phyloP scores from a whole-genome alignment of 1,139 yeast genomes.

The Trichomonascaceae sp. region DNA sequence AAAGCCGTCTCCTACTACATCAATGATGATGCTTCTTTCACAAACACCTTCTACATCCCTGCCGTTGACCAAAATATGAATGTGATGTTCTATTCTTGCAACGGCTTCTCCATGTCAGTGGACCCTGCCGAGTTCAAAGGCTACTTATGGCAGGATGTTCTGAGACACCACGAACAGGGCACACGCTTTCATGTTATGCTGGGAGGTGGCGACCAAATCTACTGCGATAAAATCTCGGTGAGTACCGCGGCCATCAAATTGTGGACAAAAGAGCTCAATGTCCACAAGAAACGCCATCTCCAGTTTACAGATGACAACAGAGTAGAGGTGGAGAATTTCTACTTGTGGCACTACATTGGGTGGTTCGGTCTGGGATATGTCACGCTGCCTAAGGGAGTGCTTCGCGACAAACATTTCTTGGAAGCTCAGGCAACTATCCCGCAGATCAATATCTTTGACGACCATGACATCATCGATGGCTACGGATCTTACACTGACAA shows the following conservation, averaged over 20 bases:
- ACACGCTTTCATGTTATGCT: slow-evolving; percentile 71
- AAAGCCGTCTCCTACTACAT: not conserved
- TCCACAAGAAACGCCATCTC: slow-evolving; percentile 32
- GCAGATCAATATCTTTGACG: slow-evolving; percentile 66
- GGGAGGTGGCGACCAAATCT: slow-evolving; percentile 96
- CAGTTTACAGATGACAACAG: slow-evolving; percentile 36
- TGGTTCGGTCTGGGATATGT: slow-evolving; percentile 91
- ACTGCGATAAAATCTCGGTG: slow-evolving; percentile 65
- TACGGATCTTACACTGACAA: slow-evolving; percentile 73
- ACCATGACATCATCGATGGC: slow-evolving; percentile 89
- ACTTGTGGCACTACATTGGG: slow-evolving; percentile 55
- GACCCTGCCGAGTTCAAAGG: slow-evolving; percentile 56
- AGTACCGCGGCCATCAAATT: slow-evolving; percentile 34
- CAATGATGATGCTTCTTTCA: not conserved
- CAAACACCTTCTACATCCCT: slow-evolving; percentile 41
- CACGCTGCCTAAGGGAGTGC: slow-evolving; percentile 53
- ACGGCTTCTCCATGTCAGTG: slow-evolving; percentile 75
- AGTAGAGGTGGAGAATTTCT: slow-evolving; percentile 48
- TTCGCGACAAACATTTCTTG: slow-evolving; percentile 58
- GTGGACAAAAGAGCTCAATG: slow-evolving; percentile 49
- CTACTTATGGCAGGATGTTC: slow-evolving; percentile 75
- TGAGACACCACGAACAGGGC: slow-evolving; percentile 43
- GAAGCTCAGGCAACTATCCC: slow-evolving; percentile 74
- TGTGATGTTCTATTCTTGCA: slow-evolving; percentile 72
- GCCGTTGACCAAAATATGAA: slow-evolving; percentile 53